phyloP scores from a whole-genome alignment of 371 early-diverging fungal species.

The Mucor circinelloides region DNA sequence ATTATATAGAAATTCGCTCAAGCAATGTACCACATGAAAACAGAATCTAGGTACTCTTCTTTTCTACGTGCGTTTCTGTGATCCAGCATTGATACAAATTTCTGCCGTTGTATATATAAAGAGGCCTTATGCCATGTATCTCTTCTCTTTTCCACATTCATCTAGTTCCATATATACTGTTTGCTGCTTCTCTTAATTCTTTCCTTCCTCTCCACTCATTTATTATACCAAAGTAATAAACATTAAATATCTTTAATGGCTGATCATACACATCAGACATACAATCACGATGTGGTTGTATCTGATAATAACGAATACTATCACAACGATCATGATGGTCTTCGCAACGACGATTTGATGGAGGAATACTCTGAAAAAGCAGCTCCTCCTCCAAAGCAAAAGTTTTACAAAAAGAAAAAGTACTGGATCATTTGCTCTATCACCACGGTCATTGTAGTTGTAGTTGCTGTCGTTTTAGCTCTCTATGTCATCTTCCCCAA shows the following conservation, averaged over 20 bases:
- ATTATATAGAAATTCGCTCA: not conserved
- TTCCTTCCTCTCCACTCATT: slow-evolving; percentile 11
- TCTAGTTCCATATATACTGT: not conserved
- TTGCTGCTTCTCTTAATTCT: not conserved
- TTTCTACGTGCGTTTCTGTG: not conserved
- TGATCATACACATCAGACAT: slow-evolving; percentile 4
- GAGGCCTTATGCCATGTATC: not conserved
- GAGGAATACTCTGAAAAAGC: slow-evolving; percentile 53
- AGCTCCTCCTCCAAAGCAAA: slow-evolving; percentile 34
- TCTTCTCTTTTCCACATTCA: not conserved
- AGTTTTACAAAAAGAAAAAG: slow-evolving; percentile 59
- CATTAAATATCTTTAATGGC: not conserved
- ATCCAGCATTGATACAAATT: not conserved
- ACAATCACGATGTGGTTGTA: slow-evolving; percentile 13
- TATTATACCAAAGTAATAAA: not conserved
- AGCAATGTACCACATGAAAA: not conserved
- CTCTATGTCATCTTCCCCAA: slow-evolving; percentile 64
- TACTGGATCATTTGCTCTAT: slow-evolving; percentile 62
- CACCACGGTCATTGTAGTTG: slow-evolving; percentile 44
- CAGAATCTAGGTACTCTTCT: not conserved
- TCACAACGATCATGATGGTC: slow-evolving; percentile 7
- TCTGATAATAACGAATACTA: slow-evolving; percentile 6
- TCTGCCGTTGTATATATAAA: not conserved
- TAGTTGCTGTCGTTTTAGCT: slow-evolving; percentile 51
- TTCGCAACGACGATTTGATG: slow-evolving; percentile 26